phyloP scores from a whole-genome alignment of 2,329 filamentous ascomycete genomes.

The Penicillium sp. region DNA sequence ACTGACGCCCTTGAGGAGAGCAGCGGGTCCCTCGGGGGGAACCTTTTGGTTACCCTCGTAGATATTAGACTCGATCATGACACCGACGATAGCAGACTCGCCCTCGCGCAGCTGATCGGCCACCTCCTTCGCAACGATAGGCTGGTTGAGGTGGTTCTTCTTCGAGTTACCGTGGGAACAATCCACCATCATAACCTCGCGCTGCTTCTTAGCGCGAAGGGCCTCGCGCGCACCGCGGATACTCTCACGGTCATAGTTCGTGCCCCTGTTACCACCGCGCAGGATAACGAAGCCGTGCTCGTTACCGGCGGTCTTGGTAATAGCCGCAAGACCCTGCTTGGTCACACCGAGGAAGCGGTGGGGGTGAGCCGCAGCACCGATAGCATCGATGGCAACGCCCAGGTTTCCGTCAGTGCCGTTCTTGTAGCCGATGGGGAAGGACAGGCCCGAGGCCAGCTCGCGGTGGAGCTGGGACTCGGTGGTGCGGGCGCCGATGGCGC shows the following conservation, averaged over 20 bases:
- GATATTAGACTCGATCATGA: conserved; percentile 99
- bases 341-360: conserved; percentile 99
- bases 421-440: conserved; percentile 99
- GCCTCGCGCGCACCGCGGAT: conserved; percentile 80
- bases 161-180: conserved; percentile 98
- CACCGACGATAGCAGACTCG: conserved; percentile 86
- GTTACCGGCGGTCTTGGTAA: conserved; percentile 91
- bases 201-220: conserved; percentile 80
- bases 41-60: conserved; percentile 91
- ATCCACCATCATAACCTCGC: conserved; percentile 94
- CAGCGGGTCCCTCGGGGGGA: conserved; percentile 77
- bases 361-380: conserved; percentile 69
- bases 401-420: conserved; percentile 96
- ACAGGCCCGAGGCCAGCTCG: conserved; percentile 91
- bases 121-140: conserved; percentile 82
- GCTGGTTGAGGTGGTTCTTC: conserved; percentile 98
- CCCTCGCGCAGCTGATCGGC: conserved; percentile 86
- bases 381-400: conserved; percentile 91
- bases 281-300: conserved; percentile 98
- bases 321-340: conserved; percentile 94
- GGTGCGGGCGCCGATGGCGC: conserved; percentile 92
- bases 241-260: conserved; percentile 89
- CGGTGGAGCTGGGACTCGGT: conserved; percentile 97
- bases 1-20: conserved; percentile 84
- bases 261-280: conserved; percentile 86